Conservation (phyloP, 257 asterid genomes). For the Capsicum baccatum region DNA sequence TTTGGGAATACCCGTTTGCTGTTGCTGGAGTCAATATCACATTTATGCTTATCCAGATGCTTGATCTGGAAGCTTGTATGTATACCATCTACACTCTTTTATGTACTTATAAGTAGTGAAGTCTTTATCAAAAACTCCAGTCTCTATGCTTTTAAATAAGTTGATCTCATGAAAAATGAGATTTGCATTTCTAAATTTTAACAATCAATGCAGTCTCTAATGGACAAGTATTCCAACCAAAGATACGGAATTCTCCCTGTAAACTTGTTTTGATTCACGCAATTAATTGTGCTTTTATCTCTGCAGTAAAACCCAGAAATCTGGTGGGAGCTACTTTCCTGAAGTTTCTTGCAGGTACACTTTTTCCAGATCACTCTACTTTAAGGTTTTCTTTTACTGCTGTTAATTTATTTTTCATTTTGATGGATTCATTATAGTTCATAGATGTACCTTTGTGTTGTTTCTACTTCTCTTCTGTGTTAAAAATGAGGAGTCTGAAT, state of each 20-base stretch:
- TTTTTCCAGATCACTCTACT: background rate
- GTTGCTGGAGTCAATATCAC: conserved; percentile 99
- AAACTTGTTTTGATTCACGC: conserved; percentile 27
- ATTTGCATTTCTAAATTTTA: background rate
- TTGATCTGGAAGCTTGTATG: conserved; percentile 95
- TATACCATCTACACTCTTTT: conserved; percentile 15
- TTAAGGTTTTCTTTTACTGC: background rate
- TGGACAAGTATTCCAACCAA: conserved; percentile 19
- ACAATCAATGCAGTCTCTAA: conserved; percentile 3
- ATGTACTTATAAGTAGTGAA: background rate
- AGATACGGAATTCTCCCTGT: background rate
- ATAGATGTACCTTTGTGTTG: background rate
- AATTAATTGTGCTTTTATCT: conserved; percentile 33
- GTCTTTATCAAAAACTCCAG: background rate
- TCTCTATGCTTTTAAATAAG: background rate
- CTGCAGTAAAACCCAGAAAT: conserved; percentile 91
- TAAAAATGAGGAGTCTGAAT: background rate
- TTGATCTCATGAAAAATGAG: conserved; percentile 2
- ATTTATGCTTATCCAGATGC: conserved; percentile 99
- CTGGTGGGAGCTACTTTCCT: conserved; percentile 89
- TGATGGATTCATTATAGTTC: background rate
- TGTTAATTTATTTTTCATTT: background rate
- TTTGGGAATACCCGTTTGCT: conserved; percentile 99
- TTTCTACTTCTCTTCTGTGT: conserved; percentile 1
- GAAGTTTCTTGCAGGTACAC: conserved; percentile 89